phyloP scores from a whole-genome alignment of 768 basidiomycete species.

The Baorangia bicolor region DNA sequence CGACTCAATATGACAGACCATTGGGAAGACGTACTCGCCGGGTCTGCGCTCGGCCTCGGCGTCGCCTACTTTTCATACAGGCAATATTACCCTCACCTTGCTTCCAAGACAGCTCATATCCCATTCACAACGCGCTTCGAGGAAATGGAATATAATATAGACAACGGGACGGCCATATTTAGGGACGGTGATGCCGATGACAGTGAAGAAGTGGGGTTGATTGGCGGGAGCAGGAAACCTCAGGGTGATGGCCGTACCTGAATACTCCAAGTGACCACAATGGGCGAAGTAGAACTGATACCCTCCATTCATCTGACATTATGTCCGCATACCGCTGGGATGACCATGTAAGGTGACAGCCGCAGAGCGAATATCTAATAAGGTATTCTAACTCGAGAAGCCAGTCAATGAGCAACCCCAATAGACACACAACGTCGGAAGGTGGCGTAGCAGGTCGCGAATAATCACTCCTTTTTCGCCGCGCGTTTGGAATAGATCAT shows the following conservation, averaged over 20 bases:
- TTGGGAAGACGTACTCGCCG: constrained; percentile 86
- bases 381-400: neutral
- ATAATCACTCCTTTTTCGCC: constrained; percentile 19
- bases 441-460: neutral
- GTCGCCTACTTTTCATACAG: constrained; percentile 77
- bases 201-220: constrained; percentile 21
- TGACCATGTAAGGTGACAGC: neutral
- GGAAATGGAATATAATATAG: neutral
- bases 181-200: constrained; percentile 11
- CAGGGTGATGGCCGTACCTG: neutral
- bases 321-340: neutral
- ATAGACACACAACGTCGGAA: neutral
- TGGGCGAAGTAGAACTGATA: neutral
- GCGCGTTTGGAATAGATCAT: constrained; percentile 71
- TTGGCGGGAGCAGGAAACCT: constrained; percentile 17
- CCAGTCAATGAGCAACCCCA: neutral
- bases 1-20: constrained; percentile 56
- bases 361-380: neutral
- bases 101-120: constrained; percentile 53
- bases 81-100: constrained; percentile 74
- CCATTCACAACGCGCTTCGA: constrained; percentile 71
- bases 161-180: neutral
- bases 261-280: neutral
- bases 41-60: constrained; percentile 69
- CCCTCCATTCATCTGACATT: neutral